These are phyloP conservation scores for Parafenestella ontariensis DNA, from an alignment of 2,329 filamentous ascomycete species.

Conservation along the genomic window DNA sequence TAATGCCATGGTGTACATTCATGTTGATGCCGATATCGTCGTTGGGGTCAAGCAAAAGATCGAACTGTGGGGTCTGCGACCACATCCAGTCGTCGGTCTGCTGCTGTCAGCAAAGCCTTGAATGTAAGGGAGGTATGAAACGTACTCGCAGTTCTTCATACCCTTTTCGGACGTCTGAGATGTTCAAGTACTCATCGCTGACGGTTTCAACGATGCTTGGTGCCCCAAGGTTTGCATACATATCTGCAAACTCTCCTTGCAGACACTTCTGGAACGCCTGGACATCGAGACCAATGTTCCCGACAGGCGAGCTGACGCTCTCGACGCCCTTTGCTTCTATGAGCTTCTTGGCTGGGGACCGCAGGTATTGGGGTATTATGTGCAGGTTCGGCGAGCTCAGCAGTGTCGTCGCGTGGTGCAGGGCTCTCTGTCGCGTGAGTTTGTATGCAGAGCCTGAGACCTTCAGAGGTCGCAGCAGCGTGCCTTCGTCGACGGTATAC, in stretches of 20 bases:
- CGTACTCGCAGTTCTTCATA: constrained; percentile 67
- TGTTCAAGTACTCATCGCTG: constrained; percentile 59
- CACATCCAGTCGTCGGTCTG: constrained; percentile 78
- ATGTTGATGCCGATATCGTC: constrained; percentile 43
- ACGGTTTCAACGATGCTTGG: constrained; percentile 55
- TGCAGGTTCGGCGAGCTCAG: constrained; percentile 77
- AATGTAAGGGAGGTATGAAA: constrained; percentile 6
- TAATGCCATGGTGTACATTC: constrained; percentile 62
- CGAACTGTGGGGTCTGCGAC: constrained; percentile 85
- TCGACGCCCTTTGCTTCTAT: constrained; percentile 86
- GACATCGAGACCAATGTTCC: constrained; percentile 72
- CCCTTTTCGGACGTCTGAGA: constrained; percentile 66
- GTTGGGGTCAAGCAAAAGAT: constrained; percentile 62
- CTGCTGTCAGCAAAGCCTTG: constrained; percentile 39
- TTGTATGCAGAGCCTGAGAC: constrained; percentile 96
- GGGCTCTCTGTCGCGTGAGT: constrained; percentile 76
- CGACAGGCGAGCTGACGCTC: constrained; percentile 84
- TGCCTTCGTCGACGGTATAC: constrained; percentile 47
- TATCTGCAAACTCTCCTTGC: constrained; percentile 65
- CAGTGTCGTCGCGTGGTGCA: constrained; percentile 94
- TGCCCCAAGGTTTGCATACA: constrained; percentile 64
- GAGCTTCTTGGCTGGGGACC: constrained; percentile 77
- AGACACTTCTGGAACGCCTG: constrained; percentile 54
- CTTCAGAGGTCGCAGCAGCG: constrained; percentile 63
- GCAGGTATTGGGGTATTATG: constrained; percentile 72